Percentiles rank a stretch among this genome's conserved stretches.
These are phyloP conservation scores for Candida argentea DNA, from an alignment of 805 yeast genomes.

Conservation along the genomic window DNA sequence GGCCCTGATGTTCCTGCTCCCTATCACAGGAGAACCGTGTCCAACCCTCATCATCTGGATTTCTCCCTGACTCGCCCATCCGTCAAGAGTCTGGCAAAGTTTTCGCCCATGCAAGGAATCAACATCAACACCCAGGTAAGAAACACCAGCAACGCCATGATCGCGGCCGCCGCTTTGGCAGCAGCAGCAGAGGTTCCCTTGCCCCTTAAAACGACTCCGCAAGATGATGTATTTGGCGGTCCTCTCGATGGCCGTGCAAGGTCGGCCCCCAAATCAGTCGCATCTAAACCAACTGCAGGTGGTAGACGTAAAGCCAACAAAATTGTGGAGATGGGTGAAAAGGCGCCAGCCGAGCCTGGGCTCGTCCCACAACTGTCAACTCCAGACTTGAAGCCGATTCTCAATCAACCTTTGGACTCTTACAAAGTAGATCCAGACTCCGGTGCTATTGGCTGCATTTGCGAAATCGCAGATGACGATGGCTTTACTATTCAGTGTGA, in stretches of 20 bases:
- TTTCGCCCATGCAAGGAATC: slow-evolving; percentile 28
- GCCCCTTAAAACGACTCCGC: slow-evolving; percentile 28
- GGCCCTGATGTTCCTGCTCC: too few species aligned
- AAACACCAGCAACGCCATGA: slow-evolving; percentile 42
- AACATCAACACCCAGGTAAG: slow-evolving; percentile 23
- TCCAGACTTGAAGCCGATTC: not conserved
- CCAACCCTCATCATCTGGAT: not conserved
- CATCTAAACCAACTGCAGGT: not conserved
- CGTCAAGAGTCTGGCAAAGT: slow-evolving; percentile 43
- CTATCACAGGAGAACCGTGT: not conserved
- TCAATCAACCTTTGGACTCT: slow-evolving; percentile 10
- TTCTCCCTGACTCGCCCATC: slow-evolving; percentile 24
- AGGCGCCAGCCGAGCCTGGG: slow-evolving; percentile 1
- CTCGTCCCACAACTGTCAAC: slow-evolving; percentile 1
- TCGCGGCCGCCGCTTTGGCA: slow-evolving; percentile 78
- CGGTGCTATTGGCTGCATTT: slow-evolving; percentile 82
- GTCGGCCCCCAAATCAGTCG: not conserved
- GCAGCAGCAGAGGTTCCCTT: slow-evolving; percentile 74
- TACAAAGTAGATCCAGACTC: slow-evolving; percentile 72
- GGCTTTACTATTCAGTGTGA: slow-evolving; percentile 95
- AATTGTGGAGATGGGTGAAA: slow-evolving; percentile 2
- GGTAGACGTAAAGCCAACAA: slow-evolving; percentile 1
- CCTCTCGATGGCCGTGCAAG: not conserved
- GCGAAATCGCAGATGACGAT: slow-evolving; percentile 80
- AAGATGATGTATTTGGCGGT: not conserved